Percentiles rank a stretch among this genome's conserved stretches.
Evolutionary conservation across 2,329 filamentous ascomycete genomes (phyloP).

Genomic region (Penicillium sp.): DNA sequence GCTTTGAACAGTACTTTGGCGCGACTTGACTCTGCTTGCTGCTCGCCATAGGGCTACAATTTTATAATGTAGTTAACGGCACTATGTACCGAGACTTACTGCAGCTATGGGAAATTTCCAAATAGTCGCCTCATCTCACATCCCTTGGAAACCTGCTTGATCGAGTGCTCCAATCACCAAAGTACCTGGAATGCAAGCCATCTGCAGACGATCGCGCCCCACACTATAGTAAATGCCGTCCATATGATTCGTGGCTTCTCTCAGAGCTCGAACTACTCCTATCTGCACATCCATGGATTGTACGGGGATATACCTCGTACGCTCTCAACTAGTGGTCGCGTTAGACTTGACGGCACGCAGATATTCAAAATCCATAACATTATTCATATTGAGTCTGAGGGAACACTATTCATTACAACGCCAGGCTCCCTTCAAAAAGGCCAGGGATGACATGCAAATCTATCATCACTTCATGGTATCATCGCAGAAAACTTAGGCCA

Average conservation of each 20-base stretch:
- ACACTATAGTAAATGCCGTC: not conserved
- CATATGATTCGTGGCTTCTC: not conserved
- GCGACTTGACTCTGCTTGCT: too few species aligned
- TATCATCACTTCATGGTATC: slow-evolving; percentile 33
- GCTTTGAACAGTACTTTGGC: not conserved
- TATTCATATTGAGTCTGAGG: not conserved
- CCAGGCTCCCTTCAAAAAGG: slow-evolving; percentile 9
- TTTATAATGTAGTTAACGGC: too few species aligned
- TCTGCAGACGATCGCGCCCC: not conserved
- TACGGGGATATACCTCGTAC: too few species aligned
- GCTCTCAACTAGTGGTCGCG: too few species aligned
- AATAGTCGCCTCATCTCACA: not conserved
- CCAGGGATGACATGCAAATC: slow-evolving; percentile 23
- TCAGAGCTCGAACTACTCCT: not conserved
- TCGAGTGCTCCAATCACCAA: not conserved
- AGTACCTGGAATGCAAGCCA: not conserved
- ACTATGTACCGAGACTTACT: not conserved
- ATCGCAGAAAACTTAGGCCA: slow-evolving; percentile 14
- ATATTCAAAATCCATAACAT: not conserved
- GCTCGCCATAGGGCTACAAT: too few species aligned
- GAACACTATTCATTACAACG: not conserved
- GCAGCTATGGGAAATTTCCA: not conserved
- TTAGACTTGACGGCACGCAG: too few species aligned
- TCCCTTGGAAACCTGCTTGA: not conserved
- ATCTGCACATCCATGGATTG: not conserved